Evolutionary conservation across 768 basidiomycete genomes (phyloP), one percentile per base, ranked within the genome.

Genomic region (Mycena rosella): DNA sequence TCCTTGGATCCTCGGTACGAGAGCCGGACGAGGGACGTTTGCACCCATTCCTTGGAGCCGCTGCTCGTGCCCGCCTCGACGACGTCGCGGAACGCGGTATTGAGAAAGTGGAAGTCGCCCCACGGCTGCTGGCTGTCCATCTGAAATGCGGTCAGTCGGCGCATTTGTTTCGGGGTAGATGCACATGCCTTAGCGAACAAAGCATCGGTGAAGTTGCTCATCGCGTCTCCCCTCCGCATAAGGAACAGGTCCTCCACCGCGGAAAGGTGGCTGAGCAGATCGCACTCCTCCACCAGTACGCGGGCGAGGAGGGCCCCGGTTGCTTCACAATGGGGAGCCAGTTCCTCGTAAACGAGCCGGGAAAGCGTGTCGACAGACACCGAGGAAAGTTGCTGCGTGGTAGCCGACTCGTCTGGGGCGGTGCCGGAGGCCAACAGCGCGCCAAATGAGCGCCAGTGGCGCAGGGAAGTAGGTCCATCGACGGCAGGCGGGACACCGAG

Each of bases 101-200:
- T 95, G 60, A 95, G 76, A 78, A 92, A 93, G 78, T 96, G 94
- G 75, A 93, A 94, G 74, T 95, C 94, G 51, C 79, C 84, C 94
- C 94, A 96, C 38, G 80, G 74, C 73, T 91, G 88, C 52, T 85
- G 82, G n/a, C 81, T 81, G 69, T 95, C 92, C 87, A 95, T 94
- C 93, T 95, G 60, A 48, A 20, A 55, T 27, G 53, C 40, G 22
- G 27, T 36, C 27, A 62, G 32, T 51, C 18, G 60, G 54, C 29
- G n/a, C 36, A 5, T n/a, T 5, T 17, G 22, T 22, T 27, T 27
- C 24, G 4, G 32, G 3, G 24, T 32, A 22, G 32, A 11, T 30
- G 18, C 17, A 67, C 80, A 44, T 68, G 93, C 94, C 83, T 92
- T 90, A 36, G 85, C 84, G 74, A 95, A 95, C 32, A 95, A 68